These are phyloP conservation scores for Coemansia sp. DNA, from an alignment of 192 early-diverging fungal species.

Conservation along the genomic window DNA sequence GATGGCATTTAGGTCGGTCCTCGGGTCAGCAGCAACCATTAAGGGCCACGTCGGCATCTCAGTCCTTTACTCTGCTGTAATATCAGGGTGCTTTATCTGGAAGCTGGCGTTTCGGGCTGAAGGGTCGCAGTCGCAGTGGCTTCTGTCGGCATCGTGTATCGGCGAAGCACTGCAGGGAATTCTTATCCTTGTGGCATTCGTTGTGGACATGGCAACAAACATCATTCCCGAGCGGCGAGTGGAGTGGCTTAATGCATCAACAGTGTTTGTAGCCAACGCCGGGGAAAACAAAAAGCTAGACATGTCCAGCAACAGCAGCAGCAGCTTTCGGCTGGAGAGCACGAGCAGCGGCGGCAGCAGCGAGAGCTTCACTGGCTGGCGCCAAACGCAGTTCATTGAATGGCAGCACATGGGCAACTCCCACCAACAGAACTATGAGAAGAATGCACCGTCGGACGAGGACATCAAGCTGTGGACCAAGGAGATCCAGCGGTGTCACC, in stretches of 20 bases:
- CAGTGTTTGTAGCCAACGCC: conserved; percentile 3
- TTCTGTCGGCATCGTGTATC: conserved; percentile 11
- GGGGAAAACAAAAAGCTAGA: background rate
- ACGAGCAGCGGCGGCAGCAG: background rate
- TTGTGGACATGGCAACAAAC: conserved; percentile 14
- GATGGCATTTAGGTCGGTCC: conserved; percentile 13
- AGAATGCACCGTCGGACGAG: background rate
- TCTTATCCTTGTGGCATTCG: conserved; percentile 17
- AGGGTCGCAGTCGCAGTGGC: conserved; percentile 21
- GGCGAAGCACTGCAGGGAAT: conserved; percentile 24
- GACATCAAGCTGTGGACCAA: conserved; percentile 21
- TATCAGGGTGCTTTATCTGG: conserved; percentile 6
- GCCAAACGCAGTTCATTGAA: conserved; percentile 13
- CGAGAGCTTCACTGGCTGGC: conserved; percentile 20
- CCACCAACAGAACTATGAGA: background rate
- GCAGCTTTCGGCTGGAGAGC: conserved; percentile 2
- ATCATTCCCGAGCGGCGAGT: conserved; percentile 1
- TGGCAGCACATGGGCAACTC: conserved; percentile 8
- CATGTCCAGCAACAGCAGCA: background rate
- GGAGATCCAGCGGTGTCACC: conserved; percentile 19
- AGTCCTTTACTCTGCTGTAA: conserved; percentile 15
- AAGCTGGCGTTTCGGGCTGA: conserved; percentile 24
- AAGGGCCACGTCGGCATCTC: conserved; percentile 16
- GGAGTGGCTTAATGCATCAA: conserved; percentile 15
- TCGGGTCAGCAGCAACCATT: conserved; percentile 27